phyloP scores from a whole-genome alignment of 2,329 filamentous ascomycete genomes.

The Sporothrix pallida region DNA sequence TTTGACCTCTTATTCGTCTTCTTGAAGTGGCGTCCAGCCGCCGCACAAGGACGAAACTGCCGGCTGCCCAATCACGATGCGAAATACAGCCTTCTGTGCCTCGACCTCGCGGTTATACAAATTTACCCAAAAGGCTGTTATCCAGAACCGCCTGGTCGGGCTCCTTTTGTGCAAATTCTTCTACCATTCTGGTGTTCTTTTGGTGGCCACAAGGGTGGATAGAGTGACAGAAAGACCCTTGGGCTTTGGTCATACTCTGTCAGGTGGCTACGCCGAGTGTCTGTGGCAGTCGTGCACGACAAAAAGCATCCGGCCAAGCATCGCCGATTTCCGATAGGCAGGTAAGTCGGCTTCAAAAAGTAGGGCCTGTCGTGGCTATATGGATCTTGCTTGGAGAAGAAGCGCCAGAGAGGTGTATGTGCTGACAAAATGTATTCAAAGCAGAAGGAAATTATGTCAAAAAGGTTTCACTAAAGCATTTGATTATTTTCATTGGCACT shows the following conservation, averaged over 20 bases:
- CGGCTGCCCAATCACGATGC: slow-evolving; percentile 23
- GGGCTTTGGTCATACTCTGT: neutral
- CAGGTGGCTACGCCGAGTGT: slow-evolving; percentile 18
- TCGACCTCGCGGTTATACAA: neutral
- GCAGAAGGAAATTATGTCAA: neutral
- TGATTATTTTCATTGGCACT: neutral
- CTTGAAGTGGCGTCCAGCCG: neutral
- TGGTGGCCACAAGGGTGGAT: neutral
- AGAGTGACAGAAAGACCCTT: neutral
- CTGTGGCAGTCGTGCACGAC: slow-evolving; percentile 5
- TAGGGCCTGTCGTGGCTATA: neutral
- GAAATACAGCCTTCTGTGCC: neutral
- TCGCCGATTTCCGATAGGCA: slow-evolving; percentile 5
- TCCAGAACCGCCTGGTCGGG: neutral
- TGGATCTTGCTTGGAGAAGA: neutral
- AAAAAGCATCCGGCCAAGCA: neutral
- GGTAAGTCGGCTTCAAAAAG: no score
- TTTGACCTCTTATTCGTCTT: neutral
- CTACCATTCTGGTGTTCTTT: neutral
- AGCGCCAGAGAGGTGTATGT: no score
- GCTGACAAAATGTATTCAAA: neutral
- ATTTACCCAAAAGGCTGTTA: neutral
- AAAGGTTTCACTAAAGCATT: neutral
- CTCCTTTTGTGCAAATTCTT: neutral
- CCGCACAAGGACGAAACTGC: slow-evolving; percentile 20